A percentile compares a stretch with the other conserved stretches of the same genome.
Evolutionary conservation across 352 stramenopile genomes (phyloP).

Genomic region (Halophytophthora batemanensis): DNA sequence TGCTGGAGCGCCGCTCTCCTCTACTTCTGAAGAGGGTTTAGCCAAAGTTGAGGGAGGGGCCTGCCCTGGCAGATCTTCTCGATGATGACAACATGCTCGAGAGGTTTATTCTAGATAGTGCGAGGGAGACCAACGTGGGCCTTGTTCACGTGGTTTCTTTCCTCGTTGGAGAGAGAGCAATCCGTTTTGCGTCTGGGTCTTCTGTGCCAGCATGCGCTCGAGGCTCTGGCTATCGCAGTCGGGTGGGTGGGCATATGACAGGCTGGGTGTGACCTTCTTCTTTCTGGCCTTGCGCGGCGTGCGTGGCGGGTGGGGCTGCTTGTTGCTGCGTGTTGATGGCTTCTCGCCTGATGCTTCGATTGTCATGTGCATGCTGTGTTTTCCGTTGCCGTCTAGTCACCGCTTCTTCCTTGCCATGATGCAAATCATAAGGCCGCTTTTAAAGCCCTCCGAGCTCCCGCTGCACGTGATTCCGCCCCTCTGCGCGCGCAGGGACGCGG

Average conservation of each 20-base stretch:
- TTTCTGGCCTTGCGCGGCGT: conserved; percentile 1
- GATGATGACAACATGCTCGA: conserved; percentile 36
- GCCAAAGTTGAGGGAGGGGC: conserved; percentile 36
- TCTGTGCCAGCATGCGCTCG: neutral
- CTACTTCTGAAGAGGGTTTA: conserved; percentile 37
- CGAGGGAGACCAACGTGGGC: conserved; percentile 1
- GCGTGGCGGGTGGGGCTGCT: neutral
- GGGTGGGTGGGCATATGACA: conserved; percentile 6
- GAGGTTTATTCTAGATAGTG: conserved; percentile 37
- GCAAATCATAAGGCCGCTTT: conserved; percentile 42
- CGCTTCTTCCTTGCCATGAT: conserved; percentile 30
- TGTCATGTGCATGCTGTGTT: conserved; percentile 1
- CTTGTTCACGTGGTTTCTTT: conserved; percentile 3
- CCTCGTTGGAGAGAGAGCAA: neutral
- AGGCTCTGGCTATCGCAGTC: neutral
- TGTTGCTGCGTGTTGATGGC: conserved; percentile 5
- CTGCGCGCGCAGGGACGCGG: conserved; percentile 2
- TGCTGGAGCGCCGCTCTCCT: conserved; percentile 22
- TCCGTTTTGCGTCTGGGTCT: conserved; percentile 1
- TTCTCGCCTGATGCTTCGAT: neutral
- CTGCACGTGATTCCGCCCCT: conserved; percentile 5
- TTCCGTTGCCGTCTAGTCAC: no score
- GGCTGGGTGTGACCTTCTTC: conserved; percentile 18
- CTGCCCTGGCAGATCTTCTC: conserved; percentile 10
- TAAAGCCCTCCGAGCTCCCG: conserved; percentile 26